phyloP scores from a whole-genome alignment of 257 asterid genomes.

The Solanum chaucha region DNA sequence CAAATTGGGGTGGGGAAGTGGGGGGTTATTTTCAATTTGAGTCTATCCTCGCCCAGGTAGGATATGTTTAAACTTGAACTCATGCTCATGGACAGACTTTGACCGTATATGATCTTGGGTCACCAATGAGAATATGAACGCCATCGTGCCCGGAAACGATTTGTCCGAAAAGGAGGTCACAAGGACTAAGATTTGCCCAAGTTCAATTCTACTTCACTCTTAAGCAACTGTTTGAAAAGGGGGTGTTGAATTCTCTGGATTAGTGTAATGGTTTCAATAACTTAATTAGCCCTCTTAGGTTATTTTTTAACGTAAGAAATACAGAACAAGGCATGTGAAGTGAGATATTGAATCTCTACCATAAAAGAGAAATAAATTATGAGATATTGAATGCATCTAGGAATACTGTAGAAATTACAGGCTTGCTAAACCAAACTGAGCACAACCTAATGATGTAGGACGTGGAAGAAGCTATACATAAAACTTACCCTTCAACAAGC shows the following conservation, averaged over 20 bases:
- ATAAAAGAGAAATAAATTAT: background rate
- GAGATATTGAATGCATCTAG: background rate
- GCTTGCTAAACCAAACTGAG: background rate
- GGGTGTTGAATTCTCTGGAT: background rate
- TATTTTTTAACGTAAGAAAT: background rate
- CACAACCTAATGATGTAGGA: background rate
- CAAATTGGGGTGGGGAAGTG: background rate
- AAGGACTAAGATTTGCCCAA: background rate
- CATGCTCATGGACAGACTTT: background rate
- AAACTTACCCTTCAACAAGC: constrained; percentile 84
- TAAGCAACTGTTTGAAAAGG: background rate
- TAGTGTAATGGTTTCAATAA: background rate
- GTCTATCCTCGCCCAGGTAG: background rate
- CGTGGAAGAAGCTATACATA: background rate
- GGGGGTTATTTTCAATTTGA: background rate
- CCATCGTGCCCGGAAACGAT: background rate
- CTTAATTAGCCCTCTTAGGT: background rate
- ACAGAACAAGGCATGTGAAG: background rate
- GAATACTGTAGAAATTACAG: background rate
- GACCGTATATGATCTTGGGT: background rate
- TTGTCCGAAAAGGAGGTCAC: background rate
- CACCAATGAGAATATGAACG: background rate
- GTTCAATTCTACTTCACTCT: background rate
- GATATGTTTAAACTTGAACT: background rate
- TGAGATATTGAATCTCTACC: background rate